Conservation (phyloP, 2,329 filamentous ascomycete species). For the Aspergillus pseudotamarii region DNA sequence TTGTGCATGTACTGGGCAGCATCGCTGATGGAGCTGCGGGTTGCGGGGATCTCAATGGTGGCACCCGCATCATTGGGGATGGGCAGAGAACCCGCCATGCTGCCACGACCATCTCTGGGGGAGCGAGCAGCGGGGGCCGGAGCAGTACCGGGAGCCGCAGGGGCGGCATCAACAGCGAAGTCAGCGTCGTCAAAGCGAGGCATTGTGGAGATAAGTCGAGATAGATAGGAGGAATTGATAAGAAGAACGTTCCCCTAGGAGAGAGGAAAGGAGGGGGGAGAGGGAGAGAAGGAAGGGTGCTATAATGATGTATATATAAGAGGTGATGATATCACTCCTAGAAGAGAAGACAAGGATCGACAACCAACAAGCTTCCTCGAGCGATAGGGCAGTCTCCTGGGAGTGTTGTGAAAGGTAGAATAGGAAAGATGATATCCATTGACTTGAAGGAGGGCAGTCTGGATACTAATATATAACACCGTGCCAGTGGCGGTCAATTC, state of each 20-base stretch:
- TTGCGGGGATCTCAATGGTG: slow-evolving; percentile 70
- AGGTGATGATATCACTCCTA: slow-evolving; percentile 22
- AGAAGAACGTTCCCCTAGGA: background rate
- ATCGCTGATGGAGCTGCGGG: slow-evolving; percentile 69
- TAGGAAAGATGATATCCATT: slow-evolving; percentile 12
- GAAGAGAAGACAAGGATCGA: background rate
- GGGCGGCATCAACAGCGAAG: slow-evolving; percentile 46
- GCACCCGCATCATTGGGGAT: slow-evolving; percentile 52
- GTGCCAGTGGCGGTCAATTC: slow-evolving; percentile 20
- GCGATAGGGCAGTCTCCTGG: background rate
- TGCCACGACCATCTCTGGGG: slow-evolving; percentile 30
- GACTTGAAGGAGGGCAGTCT: slow-evolving; percentile 4
- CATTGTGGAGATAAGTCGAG: slow-evolving; percentile 51
- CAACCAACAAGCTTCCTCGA: slow-evolving; percentile 5
- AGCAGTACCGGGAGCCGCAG: slow-evolving; percentile 18
- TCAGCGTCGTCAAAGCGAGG: slow-evolving; percentile 63
- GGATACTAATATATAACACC: slow-evolving; percentile 13
- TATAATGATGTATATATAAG: slow-evolving; percentile 1
- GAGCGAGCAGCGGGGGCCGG: slow-evolving; percentile 25
- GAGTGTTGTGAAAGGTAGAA: slow-evolving; percentile 7
- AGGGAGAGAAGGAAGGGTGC: slow-evolving; percentile 8
- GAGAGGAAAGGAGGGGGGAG: background rate
- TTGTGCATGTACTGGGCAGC: slow-evolving; percentile 72
- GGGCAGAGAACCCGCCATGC: slow-evolving; percentile 33
- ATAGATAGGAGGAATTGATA: slow-evolving; percentile 1